A percentile compares a stretch with the other conserved stretches of the same genome.
Evolutionary conservation across 495 filamentous ascomycete genomes (phyloP).

Genomic region (Lepraria neglecta): DNA sequence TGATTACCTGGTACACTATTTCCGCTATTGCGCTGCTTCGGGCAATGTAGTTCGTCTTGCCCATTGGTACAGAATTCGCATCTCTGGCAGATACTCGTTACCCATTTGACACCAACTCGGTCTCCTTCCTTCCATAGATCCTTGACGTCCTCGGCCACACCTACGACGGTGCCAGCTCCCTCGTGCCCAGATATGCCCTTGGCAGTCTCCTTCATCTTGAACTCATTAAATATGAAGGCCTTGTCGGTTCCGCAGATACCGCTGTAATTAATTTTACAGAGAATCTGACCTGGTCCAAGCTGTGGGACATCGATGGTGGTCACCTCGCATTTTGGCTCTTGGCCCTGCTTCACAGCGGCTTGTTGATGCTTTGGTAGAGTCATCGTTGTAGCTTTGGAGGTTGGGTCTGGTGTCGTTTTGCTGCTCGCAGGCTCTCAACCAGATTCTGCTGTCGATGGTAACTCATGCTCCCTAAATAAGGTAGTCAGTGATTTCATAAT

Average conservation of each 20-base stretch:
- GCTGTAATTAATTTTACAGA: conserved; percentile 7
- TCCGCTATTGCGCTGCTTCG: neutral
- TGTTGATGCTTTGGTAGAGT: neutral
- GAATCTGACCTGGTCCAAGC: neutral
- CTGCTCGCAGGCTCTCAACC: too few species aligned
- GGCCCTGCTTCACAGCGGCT: neutral
- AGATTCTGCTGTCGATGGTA: too few species aligned
- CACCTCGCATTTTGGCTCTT: neutral
- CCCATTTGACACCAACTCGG: conserved; percentile 1
- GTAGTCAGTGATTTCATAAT: too few species aligned
- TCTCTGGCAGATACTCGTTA: neutral
- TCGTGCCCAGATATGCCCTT: conserved; percentile 3
- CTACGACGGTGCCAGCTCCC: conserved; percentile 2
- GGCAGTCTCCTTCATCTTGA: neutral
- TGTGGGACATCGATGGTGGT: conserved; percentile 1
- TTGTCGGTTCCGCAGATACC: conserved; percentile 5
- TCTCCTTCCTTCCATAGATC: conserved; percentile 1
- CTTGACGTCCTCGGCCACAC: conserved; percentile 1
- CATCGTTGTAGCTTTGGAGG: neutral
- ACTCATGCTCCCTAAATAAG: too few species aligned
- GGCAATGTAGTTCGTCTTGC: neutral
- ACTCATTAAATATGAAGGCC: neutral
- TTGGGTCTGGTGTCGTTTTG: too few species aligned
- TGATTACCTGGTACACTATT: neutral
- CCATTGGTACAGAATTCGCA: conserved; percentile 8